phyloP scores from a whole-genome alignment of 176 grass and related monocot genomes.

The Chrysopogon serrulatus region DNA sequence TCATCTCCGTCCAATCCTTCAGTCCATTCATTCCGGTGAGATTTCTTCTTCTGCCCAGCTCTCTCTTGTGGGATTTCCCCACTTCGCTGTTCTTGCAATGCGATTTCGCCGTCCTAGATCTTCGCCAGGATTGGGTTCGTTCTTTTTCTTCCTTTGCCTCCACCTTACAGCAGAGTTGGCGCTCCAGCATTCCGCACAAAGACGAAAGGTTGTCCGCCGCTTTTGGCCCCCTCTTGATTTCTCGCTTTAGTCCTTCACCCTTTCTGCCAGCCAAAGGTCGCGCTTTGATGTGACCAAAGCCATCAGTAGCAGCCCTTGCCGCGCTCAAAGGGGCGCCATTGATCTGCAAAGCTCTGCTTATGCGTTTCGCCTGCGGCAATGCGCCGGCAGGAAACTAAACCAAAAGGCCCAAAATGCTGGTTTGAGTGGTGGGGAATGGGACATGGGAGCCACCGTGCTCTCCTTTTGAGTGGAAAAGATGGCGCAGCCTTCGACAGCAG shows the following conservation, averaged over 20 bases:
- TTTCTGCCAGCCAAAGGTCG: constrained; percentile 25
- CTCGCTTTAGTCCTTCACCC: neutral
- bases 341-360: neutral
- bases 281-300: constrained; percentile 17
- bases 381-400: constrained; percentile 5
- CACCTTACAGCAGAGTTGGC: neutral
- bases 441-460: constrained; percentile 24
- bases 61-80: neutral
- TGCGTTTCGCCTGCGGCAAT: neutral
- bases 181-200: constrained; percentile 14
- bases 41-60: neutral
- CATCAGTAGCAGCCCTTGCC: neutral
- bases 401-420: neutral
- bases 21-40: neutral
- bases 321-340: constrained; percentile 13
- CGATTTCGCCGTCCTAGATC: neutral
- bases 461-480: constrained; percentile 11
- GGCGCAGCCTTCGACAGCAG: constrained; percentile 26
- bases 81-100: neutral
- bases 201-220: neutral
- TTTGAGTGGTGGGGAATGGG: neutral
- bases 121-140: neutral
- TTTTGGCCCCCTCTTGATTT: constrained; percentile 16
- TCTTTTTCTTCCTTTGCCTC: neutral
- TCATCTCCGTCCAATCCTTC: neutral